phyloP scores from a whole-genome alignment of 805 yeast genomes.

The Hanseniaspora taiwanica region DNA sequence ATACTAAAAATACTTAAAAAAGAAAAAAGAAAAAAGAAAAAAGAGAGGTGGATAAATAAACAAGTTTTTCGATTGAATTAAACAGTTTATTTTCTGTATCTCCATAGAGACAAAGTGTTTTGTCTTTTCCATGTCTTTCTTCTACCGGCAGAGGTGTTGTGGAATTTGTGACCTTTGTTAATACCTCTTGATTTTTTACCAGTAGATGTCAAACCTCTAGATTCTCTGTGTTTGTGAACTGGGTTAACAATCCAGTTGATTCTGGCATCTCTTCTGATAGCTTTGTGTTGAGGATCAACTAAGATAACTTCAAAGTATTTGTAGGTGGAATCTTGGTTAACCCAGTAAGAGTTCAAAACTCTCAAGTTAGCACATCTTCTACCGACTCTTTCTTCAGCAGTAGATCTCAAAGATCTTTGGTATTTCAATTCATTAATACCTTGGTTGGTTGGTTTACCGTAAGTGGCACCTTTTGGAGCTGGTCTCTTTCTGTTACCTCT shows the following conservation, averaged over 20 bases:
- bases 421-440: conserved; percentile 98
- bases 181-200: conserved; percentile 99
- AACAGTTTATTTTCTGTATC: conserved; percentile 74
- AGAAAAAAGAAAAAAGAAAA: background rate
- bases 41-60: background rate
- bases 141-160: conserved; percentile 97
- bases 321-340: conserved; percentile 99
- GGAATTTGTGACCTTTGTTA: conserved; percentile 99
- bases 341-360: conserved; percentile 99
- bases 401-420: conserved; percentile 95
- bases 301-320: conserved; percentile 97
- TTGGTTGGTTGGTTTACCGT: conserved; percentile 99
- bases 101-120: conserved; percentile 97
- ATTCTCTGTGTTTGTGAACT: conserved; percentile 99
- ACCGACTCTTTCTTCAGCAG: conserved; percentile 99
- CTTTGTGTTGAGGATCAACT: conserved; percentile 96
- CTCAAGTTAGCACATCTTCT: conserved; percentile 98
- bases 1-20: background rate
- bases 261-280: conserved; percentile 96
- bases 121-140: conserved; percentile 99
- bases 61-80: background rate
- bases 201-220: conserved; percentile 95
- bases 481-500: conserved; percentile 99
- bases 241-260: conserved; percentile 99
- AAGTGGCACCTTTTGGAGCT: conserved; percentile 99